Percentiles rank a stretch among this genome's conserved stretches.
Conservation (phyloP, 2,329 filamentous ascomycete genomes). For the Aspergillus viridinutans region DNA sequence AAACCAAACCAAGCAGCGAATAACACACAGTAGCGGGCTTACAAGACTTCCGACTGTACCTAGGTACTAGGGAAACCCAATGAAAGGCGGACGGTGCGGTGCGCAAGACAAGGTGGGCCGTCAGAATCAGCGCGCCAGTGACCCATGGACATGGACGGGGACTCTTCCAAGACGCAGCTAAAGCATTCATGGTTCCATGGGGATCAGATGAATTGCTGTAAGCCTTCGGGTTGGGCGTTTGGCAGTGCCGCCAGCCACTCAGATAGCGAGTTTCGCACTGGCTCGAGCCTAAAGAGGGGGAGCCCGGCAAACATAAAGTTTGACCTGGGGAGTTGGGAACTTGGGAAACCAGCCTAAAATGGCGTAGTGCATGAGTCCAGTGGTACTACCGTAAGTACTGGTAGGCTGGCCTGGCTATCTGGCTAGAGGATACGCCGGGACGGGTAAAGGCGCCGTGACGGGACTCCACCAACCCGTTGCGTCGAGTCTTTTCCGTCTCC, state of each 20-base stretch:
- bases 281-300: conserved; percentile 14
- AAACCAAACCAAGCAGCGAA: background rate
- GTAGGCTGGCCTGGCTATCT: background rate
- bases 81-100: conserved; percentile 16
- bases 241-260: conserved; percentile 10
- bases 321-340: background rate
- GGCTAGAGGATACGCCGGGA: conserved; percentile 18
- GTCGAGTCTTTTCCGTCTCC: conserved; percentile 16
- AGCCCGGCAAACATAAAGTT: conserved; percentile 10
- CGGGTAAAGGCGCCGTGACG: conserved; percentile 26
- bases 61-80: conserved; percentile 6
- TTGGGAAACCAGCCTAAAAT: background rate
- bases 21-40: background rate
- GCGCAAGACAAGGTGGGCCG: conserved; percentile 14
- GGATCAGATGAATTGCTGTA: conserved; percentile 30
- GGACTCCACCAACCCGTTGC: conserved; percentile 17
- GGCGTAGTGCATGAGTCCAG: background rate
- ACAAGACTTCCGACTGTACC: conserved; percentile 5
- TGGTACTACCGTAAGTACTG: background rate
- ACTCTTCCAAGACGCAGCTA: conserved; percentile 24
- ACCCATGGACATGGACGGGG: conserved; percentile 37
- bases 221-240: conserved; percentile 19
- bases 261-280: conserved; percentile 6
- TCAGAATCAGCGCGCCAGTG: conserved; percentile 22
- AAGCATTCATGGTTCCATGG: conserved; percentile 22